Evolutionary conservation across 441 rosid species (phyloP).

Genomic region (Raphanus hybrid): DNA sequence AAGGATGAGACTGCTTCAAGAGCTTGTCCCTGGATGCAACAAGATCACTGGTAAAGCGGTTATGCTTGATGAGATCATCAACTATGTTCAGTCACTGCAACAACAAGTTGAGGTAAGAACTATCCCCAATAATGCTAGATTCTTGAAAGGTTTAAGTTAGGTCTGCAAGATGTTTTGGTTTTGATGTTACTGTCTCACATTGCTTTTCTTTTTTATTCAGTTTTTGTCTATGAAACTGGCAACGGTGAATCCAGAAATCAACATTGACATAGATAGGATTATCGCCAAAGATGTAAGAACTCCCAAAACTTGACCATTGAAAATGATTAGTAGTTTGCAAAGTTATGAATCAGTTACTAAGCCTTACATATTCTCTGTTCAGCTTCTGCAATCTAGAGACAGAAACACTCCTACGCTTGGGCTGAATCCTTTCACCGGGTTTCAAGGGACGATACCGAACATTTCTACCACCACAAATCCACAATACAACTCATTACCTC

Average conservation of each 20-base stretch:
- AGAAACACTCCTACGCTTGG: constrained; percentile 54
- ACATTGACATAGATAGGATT: constrained; percentile 73
- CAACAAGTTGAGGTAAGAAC: constrained; percentile 72
- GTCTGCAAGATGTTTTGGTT: neutral
- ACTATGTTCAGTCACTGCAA: constrained; percentile 82
- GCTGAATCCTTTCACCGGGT: constrained; percentile 51
- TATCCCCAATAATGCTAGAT: neutral
- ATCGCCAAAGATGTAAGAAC: constrained; percentile 83
- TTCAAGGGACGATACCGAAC: constrained; percentile 54
- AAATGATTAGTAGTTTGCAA: constrained; percentile 9
- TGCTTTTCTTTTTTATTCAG: constrained; percentile 50
- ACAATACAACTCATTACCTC: constrained; percentile 62
- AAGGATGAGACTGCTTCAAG: constrained; percentile 81
- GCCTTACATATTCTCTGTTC: constrained; percentile 25
- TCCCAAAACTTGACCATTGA: neutral
- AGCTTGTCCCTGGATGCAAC: constrained; percentile 78
- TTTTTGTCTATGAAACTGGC: constrained; percentile 97
- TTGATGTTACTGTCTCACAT: constrained; percentile 6
- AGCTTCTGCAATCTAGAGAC: constrained; percentile 71
- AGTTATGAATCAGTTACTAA: constrained; percentile 31
- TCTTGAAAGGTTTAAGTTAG: constrained; percentile 23
- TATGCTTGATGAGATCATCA: constrained; percentile 85
- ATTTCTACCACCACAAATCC: constrained; percentile 55
- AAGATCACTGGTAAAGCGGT: constrained; percentile 90
- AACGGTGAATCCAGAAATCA: constrained; percentile 84